Base-by-base conservation (phyloP, 2,329 filamentous ascomycete species). In the Claviceps cyperi region DNA sequence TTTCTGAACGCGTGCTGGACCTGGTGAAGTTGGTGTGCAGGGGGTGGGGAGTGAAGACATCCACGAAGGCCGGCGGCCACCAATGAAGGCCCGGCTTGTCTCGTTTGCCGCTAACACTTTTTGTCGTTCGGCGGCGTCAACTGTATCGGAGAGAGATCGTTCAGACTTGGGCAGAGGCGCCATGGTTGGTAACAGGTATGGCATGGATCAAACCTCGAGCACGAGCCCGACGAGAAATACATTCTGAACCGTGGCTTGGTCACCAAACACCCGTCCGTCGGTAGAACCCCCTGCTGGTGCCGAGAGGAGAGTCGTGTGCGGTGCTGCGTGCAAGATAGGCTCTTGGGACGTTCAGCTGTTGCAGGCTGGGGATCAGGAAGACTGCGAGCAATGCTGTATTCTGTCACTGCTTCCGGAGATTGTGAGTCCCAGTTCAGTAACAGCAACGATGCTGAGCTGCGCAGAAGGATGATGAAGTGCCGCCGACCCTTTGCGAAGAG, bases 1-100 rank as follows among this genome's bases (percentile, higher is more conserved):
- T 15, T 46, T 51, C 36, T 17, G 21, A 46, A 41, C 24, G 38
- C 36, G 44, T 41, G 28, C 19, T 36, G 28, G 28, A 11, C 28
- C 28, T 32, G 8, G 24, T 47, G 43, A 38, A 37, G 40, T 32
- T 19, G 41, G 41, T 14, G n/a, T 19, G 32, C 17, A 15, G 19
- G 50, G 24, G 14, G 46, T 5, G 24, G 41, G 5, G 35, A 17
- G 21, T 24, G 43, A 46, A 19, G 35, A 19, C 49, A 52, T 52
- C 45, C 51, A 52, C 5, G 46, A 35, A 28, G 39, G 51, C 21
- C 22, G 48, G 19, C 19, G 13, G 13, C 48, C 46, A 38, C 48
- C 51, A 37, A 52, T 52, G 17, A 52, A 52, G 19, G 51, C 48
- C 36, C 40, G 51, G 28, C 48, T 50, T 14, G 48, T 50, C 38